Evolutionary conservation across 1,139 yeast species (phyloP).

Genomic region (Candida albicans): DNA sequence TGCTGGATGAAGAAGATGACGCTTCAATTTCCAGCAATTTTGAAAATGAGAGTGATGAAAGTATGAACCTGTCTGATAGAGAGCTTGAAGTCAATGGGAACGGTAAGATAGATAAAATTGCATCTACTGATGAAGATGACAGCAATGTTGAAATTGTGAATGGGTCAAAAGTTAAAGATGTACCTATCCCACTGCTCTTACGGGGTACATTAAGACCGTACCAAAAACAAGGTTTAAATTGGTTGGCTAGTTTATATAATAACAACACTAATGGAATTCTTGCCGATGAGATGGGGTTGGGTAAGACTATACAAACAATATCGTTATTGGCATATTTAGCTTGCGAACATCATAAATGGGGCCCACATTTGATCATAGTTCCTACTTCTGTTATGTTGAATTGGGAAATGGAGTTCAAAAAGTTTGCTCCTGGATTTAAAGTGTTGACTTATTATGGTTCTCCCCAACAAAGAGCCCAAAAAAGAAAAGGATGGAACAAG

Average conservation of each 20-base stretch:
- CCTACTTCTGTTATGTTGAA: slow-evolving; percentile 98
- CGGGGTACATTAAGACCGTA: slow-evolving; percentile 87
- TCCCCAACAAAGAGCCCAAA: slow-evolving; percentile 96
- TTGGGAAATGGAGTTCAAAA: slow-evolving; percentile 99
- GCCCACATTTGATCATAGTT: slow-evolving; percentile 94
- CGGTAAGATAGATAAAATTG: slow-evolving; percentile 11
- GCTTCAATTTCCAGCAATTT: slow-evolving; percentile 9
- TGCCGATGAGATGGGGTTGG: slow-evolving; percentile 99
- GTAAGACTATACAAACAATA: slow-evolving; percentile 95
- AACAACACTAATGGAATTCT: slow-evolving; percentile 93
- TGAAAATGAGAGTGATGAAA: slow-evolving; percentile 20
- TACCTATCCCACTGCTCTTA: slow-evolving; percentile 63
- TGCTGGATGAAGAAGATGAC: slow-evolving; percentile 15
- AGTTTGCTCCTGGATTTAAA: slow-evolving; percentile 98
- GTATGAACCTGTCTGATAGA: slow-evolving; percentile 18
- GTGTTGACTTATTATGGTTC: slow-evolving; percentile 95
- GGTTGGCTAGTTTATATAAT: slow-evolving; percentile 93
- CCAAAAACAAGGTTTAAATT: slow-evolving; percentile 94
- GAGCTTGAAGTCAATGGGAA: slow-evolving; percentile 14
- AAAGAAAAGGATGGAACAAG: slow-evolving; percentile 96
- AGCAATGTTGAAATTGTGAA: slow-evolving; percentile 25
- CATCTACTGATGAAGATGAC: slow-evolving; percentile 29
- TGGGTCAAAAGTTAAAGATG: slow-evolving; percentile 61
- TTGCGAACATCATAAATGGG: slow-evolving; percentile 93
- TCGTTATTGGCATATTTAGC: slow-evolving; percentile 85